Percentiles rank a stretch among this genome's conserved stretches.
Conservation (phyloP, 768 basidiomycete genomes). For the Boletus reticulatus region DNA sequence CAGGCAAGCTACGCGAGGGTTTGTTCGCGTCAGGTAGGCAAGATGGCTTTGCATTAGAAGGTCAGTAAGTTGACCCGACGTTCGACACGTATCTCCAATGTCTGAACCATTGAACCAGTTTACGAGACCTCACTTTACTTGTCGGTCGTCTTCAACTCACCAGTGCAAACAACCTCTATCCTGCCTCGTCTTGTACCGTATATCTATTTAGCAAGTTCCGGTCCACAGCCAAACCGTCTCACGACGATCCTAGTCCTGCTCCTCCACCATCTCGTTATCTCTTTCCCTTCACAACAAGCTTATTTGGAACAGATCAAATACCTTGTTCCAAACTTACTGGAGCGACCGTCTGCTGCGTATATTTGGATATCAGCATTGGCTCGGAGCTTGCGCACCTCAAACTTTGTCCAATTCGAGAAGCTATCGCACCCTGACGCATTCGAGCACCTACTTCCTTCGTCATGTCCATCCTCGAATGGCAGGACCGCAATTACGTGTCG, state of each 20-base stretch:
- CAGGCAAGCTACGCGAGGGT: slow-evolving; percentile 79
- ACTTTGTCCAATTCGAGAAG: slow-evolving; percentile 52
- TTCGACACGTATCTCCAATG: background rate
- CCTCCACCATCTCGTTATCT: slow-evolving; percentile 53
- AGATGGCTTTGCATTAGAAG: slow-evolving; percentile 68
- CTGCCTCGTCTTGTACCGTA: slow-evolving; percentile 57
- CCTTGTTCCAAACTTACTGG: slow-evolving; percentile 35
- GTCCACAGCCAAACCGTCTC: slow-evolving; percentile 22
- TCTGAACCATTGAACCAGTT: slow-evolving; percentile 37
- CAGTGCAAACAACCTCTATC: slow-evolving; percentile 60
- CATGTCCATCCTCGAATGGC: slow-evolving; percentile 3
- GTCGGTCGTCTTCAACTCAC: slow-evolving; percentile 58
- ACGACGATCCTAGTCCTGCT: slow-evolving; percentile 47
- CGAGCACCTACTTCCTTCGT: slow-evolving; percentile 17
- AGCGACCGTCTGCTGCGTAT: slow-evolving; percentile 33
- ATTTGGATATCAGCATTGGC: slow-evolving; percentile 57
- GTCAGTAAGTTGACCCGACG: slow-evolving; percentile 34
- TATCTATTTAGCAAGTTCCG: slow-evolving; percentile 34
- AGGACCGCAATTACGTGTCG: background rate
- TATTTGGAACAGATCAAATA: slow-evolving; percentile 35
- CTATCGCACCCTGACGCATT: slow-evolving; percentile 37
- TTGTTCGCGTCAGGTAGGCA: slow-evolving; percentile 56
- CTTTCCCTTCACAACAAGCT: slow-evolving; percentile 63
- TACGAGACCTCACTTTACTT: slow-evolving; percentile 75
- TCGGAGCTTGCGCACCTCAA: slow-evolving; percentile 47